Conservation (phyloP, 1,139 yeast genomes). For the Geotrichum histeridarum region DNA sequence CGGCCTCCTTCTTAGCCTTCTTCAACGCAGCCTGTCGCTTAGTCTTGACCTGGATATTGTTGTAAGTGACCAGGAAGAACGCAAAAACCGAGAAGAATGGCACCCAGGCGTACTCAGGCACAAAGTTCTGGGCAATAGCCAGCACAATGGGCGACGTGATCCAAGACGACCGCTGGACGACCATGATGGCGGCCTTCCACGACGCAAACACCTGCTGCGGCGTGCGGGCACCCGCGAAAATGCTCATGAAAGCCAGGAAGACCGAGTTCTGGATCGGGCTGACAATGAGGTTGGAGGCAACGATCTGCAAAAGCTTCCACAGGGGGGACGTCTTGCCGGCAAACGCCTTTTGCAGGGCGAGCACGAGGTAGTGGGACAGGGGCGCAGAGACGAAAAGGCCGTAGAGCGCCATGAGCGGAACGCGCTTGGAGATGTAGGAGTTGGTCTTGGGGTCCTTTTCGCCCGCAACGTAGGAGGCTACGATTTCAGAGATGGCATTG, state of each 20-base stretch:
- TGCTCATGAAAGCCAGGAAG: slow-evolving; percentile 48
- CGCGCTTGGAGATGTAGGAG: slow-evolving; percentile 41
- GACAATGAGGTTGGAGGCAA: slow-evolving; percentile 55
- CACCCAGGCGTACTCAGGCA: slow-evolving; percentile 77
- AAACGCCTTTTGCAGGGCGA: slow-evolving; percentile 37
- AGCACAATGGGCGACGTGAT: slow-evolving; percentile 58
- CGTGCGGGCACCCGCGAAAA: slow-evolving; percentile 40
- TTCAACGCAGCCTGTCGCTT: slow-evolving; percentile 33
- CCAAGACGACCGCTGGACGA: slow-evolving; percentile 62
- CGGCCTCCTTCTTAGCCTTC: slow-evolving; percentile 27
- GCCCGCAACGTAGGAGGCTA: slow-evolving; percentile 38
- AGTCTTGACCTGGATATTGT: slow-evolving; percentile 61
- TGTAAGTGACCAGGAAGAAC: slow-evolving; percentile 70
- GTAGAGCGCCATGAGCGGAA: slow-evolving; percentile 64
- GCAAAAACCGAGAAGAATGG: slow-evolving; percentile 73
- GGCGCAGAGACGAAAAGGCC: slow-evolving; percentile 73
- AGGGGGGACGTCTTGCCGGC: slow-evolving; percentile 30
- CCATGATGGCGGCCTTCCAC: slow-evolving; percentile 48
- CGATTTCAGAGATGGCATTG: slow-evolving; percentile 37
- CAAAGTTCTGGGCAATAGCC: slow-evolving; percentile 66
- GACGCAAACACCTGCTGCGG: slow-evolving; percentile 37
- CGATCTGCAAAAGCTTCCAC: slow-evolving; percentile 52
- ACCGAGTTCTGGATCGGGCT: slow-evolving; percentile 59
- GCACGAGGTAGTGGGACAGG: slow-evolving; percentile 51
- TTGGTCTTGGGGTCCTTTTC: slow-evolving; percentile 37